Evolutionary conservation across 495 filamentous ascomycete genomes (phyloP), one percentile per base, ranked within the genome.

Genomic region (Rusavskia elegans): DNA sequence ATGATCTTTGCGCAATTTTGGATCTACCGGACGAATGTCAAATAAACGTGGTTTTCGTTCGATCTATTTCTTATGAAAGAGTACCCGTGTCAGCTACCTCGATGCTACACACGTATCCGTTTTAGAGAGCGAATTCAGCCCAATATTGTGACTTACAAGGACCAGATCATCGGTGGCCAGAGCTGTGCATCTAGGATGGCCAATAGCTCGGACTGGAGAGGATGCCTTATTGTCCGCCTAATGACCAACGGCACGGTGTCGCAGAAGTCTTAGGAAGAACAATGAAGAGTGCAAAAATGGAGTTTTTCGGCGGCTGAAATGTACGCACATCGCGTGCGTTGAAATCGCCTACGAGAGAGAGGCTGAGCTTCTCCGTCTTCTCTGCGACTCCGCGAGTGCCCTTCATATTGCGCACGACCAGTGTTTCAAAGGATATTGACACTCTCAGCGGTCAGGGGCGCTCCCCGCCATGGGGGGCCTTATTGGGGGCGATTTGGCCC

Each of bases 1-100:
- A 77, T 71, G 19, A 94, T 98, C 29, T 98, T 97, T 65, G 76
- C 72, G 7, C 92, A 98, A 61, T 98, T 95, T 60, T 96, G 93
- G 66, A 60, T 89, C 60, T 98, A 96, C 59, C 19, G 44, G 8
- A 46, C 29, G 20, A 46, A 23, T 29, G 23, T 17, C 20, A 46
- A 46, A 29, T 46, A n/a, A 46, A 3, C 6, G 3, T 42, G 32
- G 13, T 10, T 7, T 11, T 10, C 6, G 10, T 35, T 35, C 7
- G 9, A 35, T 35, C 10, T 14, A 11, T 35, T 7, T 7, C 9
- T 14, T 8, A 13, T 2, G 2, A 27, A 5, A 6, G 25, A 27
- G 25, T 6, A 27, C 7, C 25, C 7, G 25, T 27, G 25, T 27
- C 25, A 27, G 1, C 4, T 27, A 27, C 1, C 3, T 27, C 4